These are phyloP conservation scores for Nemania abortiva DNA, from an alignment of 2,329 filamentous ascomycete species.

Conservation along the genomic window DNA sequence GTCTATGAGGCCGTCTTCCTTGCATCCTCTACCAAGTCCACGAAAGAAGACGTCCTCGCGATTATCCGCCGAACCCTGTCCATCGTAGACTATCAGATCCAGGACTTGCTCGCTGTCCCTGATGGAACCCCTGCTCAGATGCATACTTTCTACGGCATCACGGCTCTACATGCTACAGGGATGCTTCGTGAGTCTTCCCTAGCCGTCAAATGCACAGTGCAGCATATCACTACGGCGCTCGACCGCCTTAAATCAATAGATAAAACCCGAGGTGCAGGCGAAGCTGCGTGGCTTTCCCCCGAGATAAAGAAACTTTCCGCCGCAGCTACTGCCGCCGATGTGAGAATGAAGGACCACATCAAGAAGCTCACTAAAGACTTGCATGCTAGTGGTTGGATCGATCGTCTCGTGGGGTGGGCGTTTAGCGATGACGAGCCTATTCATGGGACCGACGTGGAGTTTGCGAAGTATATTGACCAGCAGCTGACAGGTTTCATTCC, in stretches of 20 bases:
- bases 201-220: conserved; percentile 49
- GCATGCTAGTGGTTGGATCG: conserved; percentile 54
- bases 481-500: conserved; percentile 27
- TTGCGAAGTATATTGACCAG: background rate
- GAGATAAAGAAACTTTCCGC: conserved; percentile 52
- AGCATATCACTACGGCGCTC: conserved; percentile 49
- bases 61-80: conserved; percentile 18
- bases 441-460: background rate
- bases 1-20: conserved; percentile 35
- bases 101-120: conserved; percentile 39
- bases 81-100: conserved; percentile 38
- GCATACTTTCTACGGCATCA: conserved; percentile 48
- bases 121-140: conserved; percentile 35
- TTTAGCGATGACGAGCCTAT: conserved; percentile 40
- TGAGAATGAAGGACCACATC: conserved; percentile 51
- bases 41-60: conserved; percentile 23
- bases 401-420: conserved; percentile 52
- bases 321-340: conserved; percentile 44
- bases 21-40: conserved; percentile 21
- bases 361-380: conserved; percentile 50
- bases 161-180: conserved; percentile 53
- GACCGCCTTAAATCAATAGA: conserved; percentile 53
- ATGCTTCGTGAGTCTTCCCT: conserved; percentile 55
- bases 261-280: conserved; percentile 49
- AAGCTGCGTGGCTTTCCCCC: conserved; percentile 52